phyloP scores from a whole-genome alignment of 139 green algal genomes.

The Volvox reticuliferus region DNA sequence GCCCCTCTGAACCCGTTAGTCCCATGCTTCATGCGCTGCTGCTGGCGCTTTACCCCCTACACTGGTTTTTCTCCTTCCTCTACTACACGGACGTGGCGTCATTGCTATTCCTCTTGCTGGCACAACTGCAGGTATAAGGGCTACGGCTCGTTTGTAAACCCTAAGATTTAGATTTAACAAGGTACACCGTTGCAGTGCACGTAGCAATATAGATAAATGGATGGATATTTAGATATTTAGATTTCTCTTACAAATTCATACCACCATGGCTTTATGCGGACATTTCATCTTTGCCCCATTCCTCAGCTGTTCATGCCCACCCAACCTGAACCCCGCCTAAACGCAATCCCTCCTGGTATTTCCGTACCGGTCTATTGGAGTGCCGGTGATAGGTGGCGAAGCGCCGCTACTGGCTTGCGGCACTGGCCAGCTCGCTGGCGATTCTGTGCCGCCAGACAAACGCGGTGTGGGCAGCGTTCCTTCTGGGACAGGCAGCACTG shows the following conservation, averaged over 20 bases:
- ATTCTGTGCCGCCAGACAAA: constrained; percentile 93
- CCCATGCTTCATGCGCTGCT: constrained; percentile 3
- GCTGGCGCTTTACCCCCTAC: constrained; percentile 76
- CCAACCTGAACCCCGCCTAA: no score
- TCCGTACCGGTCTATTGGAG: no score
- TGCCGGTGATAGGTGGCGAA: neutral
- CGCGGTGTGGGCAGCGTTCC: constrained; percentile 90
- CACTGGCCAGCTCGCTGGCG: constrained; percentile 62
- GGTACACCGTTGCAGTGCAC: no score
- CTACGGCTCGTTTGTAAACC: no score
- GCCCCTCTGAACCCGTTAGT: neutral
- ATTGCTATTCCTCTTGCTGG: constrained; percentile 74
- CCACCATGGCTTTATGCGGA: no score
- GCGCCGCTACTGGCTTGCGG: constrained; percentile 30
- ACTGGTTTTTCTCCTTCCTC: constrained; percentile 93
- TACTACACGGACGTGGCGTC: constrained; percentile 95
- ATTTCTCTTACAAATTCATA: no score
- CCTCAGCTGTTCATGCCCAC: no score
- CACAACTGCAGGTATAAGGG: constrained; percentile 43
- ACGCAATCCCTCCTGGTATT: no score
- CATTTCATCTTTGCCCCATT: no score
- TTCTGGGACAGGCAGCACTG: constrained; percentile 57
- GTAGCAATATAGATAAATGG: no score
- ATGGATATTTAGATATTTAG: no score
- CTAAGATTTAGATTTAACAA: no score